Evolutionary conservation across 148 eudicot species (phyloP), one percentile per base, ranked within the genome.

Genomic region (Bassia scoparia): DNA sequence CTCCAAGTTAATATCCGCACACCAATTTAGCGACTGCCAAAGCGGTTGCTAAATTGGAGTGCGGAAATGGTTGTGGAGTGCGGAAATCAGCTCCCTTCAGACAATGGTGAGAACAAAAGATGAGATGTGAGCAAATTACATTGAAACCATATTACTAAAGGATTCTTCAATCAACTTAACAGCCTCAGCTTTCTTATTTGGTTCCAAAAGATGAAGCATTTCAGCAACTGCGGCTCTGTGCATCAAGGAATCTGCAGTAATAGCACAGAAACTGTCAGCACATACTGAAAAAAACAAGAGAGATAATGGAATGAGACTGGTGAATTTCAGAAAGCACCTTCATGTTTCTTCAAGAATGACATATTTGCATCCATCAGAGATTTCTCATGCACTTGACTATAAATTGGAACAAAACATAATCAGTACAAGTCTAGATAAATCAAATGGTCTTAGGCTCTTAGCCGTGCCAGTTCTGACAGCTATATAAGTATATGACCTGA

Each of bases 171-270:
- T 80, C 72, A 91, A 78, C 76, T 77, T 83, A 54, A 90, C 67
- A 70, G 97, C 94, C 78, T 89, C 96, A 24, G 77, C 68, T 79
- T 89, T 95, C 83, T 86, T 89, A 81, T 69, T 78, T 73, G 92
- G 90, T 71, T 89, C 94, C 78, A 95, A 71, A 71, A 88, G 86
- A 84, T 77, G 73, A 16, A 87, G 78, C 97, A 95, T 86, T 86
- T 91, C 97, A 62, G 97, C 99, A 59, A 71, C 99, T 50, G 97
- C 96, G 50, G 89, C 87, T 82, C 99, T 89, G 82, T 95, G 97
- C 86, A 83, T 85, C 87, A 95, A 86, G 59, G 99, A 92, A 74
- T 85, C 99, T 95, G 86, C 77, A 70, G 66, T 41, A 61, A 60
- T 53, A 76, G 43, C 50, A 31, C 7, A 49, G 55, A 55, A 55